These are phyloP conservation scores for Digitaria exilis DNA, from an alignment of 202 grass and related monocot genomes.

Conservation along the genomic window DNA sequence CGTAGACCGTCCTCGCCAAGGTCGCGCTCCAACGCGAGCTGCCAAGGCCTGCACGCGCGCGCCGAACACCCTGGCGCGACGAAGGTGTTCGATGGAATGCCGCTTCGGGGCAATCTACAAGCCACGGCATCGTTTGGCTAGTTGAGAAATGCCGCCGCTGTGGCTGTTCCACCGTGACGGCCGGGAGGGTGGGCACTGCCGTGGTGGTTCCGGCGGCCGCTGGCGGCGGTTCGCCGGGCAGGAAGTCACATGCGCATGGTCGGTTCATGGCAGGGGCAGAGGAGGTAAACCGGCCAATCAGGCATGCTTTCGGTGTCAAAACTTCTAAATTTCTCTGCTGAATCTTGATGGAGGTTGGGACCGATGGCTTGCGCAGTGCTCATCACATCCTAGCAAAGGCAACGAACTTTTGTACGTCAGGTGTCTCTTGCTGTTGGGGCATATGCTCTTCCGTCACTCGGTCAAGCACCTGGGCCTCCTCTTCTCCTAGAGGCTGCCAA, in stretches of 20 bases:
- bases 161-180: not conserved
- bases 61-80: not conserved
- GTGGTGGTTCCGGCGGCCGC: not conserved
- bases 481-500: not conserved
- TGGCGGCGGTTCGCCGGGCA: not conserved
- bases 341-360: not conserved
- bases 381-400: constrained; percentile 23
- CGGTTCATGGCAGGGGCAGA: not conserved
- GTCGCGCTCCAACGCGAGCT: not conserved
- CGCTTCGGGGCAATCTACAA: no score
- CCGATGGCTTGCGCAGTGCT: not conserved
- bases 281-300: not conserved
- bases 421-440: constrained; percentile 19
- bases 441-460: constrained; percentile 34
- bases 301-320: not conserved
- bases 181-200: no score
- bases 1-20: not conserved
- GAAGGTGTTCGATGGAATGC: constrained; percentile 21
- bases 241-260: not conserved
- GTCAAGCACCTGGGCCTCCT: not conserved
- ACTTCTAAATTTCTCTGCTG: not conserved
- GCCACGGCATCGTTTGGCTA: not conserved
- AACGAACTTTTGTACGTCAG: constrained; percentile 31
- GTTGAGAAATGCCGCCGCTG: not conserved
- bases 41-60: not conserved